Evolutionary conservation across 768 basidiomycete genomes (phyloP).

Genomic region (Tricholoma flavovirens): DNA sequence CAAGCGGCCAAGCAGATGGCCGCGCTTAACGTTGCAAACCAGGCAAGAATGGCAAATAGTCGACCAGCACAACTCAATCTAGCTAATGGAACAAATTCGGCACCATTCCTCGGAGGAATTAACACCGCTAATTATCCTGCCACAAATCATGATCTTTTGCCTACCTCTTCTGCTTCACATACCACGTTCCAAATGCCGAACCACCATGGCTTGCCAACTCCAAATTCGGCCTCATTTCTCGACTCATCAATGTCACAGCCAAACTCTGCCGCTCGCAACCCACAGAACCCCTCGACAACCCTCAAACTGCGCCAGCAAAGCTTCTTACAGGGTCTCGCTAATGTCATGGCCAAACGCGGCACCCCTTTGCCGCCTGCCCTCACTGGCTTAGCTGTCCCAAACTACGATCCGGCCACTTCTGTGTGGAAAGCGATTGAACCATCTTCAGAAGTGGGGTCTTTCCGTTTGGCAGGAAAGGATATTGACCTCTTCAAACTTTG

Average conservation of each 20-base stretch:
- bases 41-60: slow-evolving; percentile 54
- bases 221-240: slow-evolving; percentile 36
- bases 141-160: slow-evolving; percentile 38
- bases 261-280: slow-evolving; percentile 31
- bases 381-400: slow-evolving; percentile 52
- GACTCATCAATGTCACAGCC: slow-evolving; percentile 40
- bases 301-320: slow-evolving; percentile 50
- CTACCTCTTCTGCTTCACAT: slow-evolving; percentile 30
- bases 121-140: slow-evolving; percentile 37
- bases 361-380: slow-evolving; percentile 72
- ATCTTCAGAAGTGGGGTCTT: slow-evolving; percentile 53
- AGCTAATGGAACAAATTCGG: slow-evolving; percentile 59
- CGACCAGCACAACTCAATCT: slow-evolving; percentile 28
- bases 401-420: slow-evolving; percentile 58
- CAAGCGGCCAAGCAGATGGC: slow-evolving; percentile 79
- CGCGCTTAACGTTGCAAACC: slow-evolving; percentile 59
- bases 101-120: slow-evolving; percentile 62
- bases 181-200: slow-evolving; percentile 42
- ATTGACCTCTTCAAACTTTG: slow-evolving; percentile 74
- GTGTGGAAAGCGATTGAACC: slow-evolving; percentile 64
- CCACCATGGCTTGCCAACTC: slow-evolving; percentile 31
- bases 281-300: slow-evolving; percentile 27
- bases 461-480: slow-evolving; percentile 69
- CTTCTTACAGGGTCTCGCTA: slow-evolving; percentile 59
- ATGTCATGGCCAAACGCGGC: slow-evolving; percentile 48